A percentile compares a stretch with the other conserved stretches of the same genome.
phyloP scores from a whole-genome alignment of 176 grass and related monocot genomes.

The Melocanna baccifera region DNA sequence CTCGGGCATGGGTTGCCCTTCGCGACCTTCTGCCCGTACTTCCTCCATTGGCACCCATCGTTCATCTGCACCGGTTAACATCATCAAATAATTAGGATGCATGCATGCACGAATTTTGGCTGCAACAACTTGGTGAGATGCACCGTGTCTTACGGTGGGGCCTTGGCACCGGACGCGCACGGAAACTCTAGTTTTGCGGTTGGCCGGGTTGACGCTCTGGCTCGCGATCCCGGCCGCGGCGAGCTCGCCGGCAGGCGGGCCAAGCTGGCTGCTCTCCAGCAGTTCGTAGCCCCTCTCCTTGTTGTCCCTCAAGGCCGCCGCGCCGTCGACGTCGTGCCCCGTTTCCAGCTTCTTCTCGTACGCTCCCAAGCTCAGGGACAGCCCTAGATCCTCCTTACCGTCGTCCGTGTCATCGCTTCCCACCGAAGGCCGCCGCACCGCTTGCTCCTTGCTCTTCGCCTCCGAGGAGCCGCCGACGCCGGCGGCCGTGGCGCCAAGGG shows the following conservation, averaged over 20 bases:
- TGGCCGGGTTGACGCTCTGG: constrained; percentile 82
- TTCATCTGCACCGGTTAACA: constrained; percentile 60
- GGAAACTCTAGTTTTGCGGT: constrained; percentile 99
- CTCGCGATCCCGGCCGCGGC: constrained; percentile 38
- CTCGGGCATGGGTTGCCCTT: constrained; percentile 98
- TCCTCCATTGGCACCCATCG: constrained; percentile 96
- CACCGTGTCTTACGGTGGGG: constrained; percentile 65
- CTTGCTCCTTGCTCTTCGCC: constrained; percentile 43
- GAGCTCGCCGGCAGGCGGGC: background rate
- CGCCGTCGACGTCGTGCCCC: background rate
- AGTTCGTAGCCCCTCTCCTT: constrained; percentile 40
- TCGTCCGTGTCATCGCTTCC: constrained; percentile 44
- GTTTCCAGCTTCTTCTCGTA: constrained; percentile 35
- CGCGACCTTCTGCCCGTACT: constrained; percentile 93
- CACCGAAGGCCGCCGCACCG: constrained; percentile 19
- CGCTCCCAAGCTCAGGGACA: constrained; percentile 64
- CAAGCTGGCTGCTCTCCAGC: constrained; percentile 60
- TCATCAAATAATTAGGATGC: background rate
- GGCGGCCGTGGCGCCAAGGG: constrained; percentile 47
- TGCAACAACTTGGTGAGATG: background rate
- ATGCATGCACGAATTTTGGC: background rate
- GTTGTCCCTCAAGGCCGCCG: background rate
- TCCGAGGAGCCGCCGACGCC: constrained; percentile 7
- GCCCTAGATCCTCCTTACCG: constrained; percentile 59
- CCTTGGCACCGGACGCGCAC: constrained; percentile 89